A percentile compares a stretch with the other conserved stretches of the same genome.
Conservation (phyloP, 2,329 filamentous ascomycete species). For the Epicoccum sorghinum region DNA sequence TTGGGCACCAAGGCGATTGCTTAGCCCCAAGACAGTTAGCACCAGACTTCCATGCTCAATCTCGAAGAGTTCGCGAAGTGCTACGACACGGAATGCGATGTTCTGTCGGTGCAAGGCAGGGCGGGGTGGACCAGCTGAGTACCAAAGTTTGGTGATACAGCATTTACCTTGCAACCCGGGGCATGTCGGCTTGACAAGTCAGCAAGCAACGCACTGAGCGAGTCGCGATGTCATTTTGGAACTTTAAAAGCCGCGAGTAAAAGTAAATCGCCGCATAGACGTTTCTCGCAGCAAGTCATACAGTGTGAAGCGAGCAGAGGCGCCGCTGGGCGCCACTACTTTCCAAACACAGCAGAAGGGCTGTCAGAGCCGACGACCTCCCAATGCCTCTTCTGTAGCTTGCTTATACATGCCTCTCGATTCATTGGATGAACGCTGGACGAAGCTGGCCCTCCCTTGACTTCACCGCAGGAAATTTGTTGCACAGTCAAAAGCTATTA, state of each 20-base stretch:
- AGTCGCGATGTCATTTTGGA: conserved; percentile 22
- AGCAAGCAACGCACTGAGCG: conserved; percentile 15
- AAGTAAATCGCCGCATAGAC: conserved; percentile 15
- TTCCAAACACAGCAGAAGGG: conserved; percentile 23
- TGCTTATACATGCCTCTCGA: background rate
- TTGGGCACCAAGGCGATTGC: conserved; percentile 4
- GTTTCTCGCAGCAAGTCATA: conserved; percentile 23
- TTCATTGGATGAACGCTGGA: background rate
- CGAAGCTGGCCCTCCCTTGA: background rate
- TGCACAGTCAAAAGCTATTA: conserved; percentile 1
- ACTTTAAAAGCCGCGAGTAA: conserved; percentile 20
- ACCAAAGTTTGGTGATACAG: conserved; percentile 12
- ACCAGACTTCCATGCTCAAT: background rate
- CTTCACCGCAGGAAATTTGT: background rate
- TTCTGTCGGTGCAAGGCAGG: conserved; percentile 18
- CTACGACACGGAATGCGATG: conserved; percentile 9
- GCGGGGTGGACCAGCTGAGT: conserved; percentile 31
- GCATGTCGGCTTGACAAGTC: conserved; percentile 8
- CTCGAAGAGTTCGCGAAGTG: background rate
- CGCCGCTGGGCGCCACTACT: conserved; percentile 21
- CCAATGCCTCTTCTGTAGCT: background rate
- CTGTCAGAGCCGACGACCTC: conserved; percentile 16
- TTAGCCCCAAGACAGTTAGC: conserved; percentile 6
- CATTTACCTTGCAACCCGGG: conserved; percentile 18
- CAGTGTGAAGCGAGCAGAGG: conserved; percentile 16